Conservation (phyloP, 1,284 basidiomycete species). For the Ceratobasidium sp. region DNA sequence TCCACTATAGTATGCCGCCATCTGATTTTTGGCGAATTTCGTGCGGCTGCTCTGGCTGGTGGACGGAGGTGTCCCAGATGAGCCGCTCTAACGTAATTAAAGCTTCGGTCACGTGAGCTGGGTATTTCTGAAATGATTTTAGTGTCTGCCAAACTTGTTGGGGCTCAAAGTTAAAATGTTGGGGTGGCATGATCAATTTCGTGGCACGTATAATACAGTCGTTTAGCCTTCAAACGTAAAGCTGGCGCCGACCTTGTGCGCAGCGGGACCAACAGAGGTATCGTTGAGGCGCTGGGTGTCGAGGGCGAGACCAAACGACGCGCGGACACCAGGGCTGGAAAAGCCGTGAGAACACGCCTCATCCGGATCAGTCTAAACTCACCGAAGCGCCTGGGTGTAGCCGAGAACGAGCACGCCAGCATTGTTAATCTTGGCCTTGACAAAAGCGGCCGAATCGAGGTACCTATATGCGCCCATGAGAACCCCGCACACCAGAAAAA, state of each 20-base stretch:
- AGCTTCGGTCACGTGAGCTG: neutral
- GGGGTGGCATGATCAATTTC: neutral
- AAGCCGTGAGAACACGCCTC: conserved; percentile 7
- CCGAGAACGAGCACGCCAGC: conserved; percentile 80
- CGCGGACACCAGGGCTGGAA: conserved; percentile 88
- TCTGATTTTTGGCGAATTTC: conserved; percentile 6
- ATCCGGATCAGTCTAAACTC: conserved; percentile 4
- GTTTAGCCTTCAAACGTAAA: conserved; percentile 72
- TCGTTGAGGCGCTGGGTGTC: conserved; percentile 59
- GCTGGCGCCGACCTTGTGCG: conserved; percentile 75
- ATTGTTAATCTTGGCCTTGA: conserved; percentile 99
- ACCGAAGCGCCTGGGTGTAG: conserved; percentile 84
- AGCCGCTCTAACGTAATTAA: conserved; percentile 1
- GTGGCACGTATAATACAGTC: neutral
- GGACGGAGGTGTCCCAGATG: neutral
- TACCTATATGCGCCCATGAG: conserved; percentile 57
- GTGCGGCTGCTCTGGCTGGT: neutral
- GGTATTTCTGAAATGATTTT: neutral
- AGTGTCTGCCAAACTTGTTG: neutral
- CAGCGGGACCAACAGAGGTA: conserved; percentile 63
- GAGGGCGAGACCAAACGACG: conserved; percentile 64
- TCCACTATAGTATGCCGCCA: conserved; percentile 38
- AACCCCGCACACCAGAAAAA: neutral
- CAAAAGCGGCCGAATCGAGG: conserved; percentile 87
- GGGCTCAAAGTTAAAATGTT: neutral